Percentiles rank a stretch among this genome's conserved stretches.
Conservation (phyloP, 2,329 filamentous ascomycete species). For the Alternaria consortialis region DNA sequence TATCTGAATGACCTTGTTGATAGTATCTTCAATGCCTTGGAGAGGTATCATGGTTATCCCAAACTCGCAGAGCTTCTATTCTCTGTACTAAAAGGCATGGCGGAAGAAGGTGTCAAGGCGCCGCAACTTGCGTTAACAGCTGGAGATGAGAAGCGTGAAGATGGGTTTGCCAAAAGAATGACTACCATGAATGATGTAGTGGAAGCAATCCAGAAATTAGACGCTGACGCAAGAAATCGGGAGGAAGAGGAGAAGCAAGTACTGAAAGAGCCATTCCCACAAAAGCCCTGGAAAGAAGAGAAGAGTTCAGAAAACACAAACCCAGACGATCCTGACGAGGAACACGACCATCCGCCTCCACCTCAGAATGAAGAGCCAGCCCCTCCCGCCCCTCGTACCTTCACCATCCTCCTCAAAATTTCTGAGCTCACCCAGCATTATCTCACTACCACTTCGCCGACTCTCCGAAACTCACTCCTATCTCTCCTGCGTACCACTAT, state of each 20-base stretch:
- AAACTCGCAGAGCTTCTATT: slow-evolving; percentile 87
- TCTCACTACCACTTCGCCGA: slow-evolving; percentile 82
- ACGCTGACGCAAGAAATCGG: slow-evolving; percentile 36
- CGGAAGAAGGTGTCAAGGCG: slow-evolving; percentile 77
- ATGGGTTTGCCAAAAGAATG: slow-evolving; percentile 1
- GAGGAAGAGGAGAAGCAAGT: slow-evolving; percentile 37
- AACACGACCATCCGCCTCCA: slow-evolving; percentile 39
- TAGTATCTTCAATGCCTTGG: slow-evolving; percentile 90
- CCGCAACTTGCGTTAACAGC: slow-evolving; percentile 56
- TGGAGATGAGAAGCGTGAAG: neutral
- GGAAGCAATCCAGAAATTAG: slow-evolving; percentile 47
- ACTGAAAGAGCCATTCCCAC: slow-evolving; percentile 35
- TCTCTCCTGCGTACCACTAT: slow-evolving; percentile 77
- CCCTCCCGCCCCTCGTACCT: slow-evolving; percentile 77
- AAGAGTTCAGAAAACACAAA: slow-evolving; percentile 41
- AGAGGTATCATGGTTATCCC: slow-evolving; percentile 94
- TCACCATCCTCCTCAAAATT: slow-evolving; percentile 82
- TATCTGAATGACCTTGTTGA: slow-evolving; percentile 92
- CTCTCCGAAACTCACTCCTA: slow-evolving; percentile 80
- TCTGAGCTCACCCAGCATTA: slow-evolving; percentile 87
- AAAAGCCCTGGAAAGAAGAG: slow-evolving; percentile 47
- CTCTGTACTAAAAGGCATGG: slow-evolving; percentile 80
- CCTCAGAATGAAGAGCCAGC: slow-evolving; percentile 56
- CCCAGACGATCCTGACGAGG: slow-evolving; percentile 43
- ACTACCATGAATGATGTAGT: slow-evolving; percentile 32